Evolutionary conservation across 2,329 filamentous ascomycete species (phyloP).

Genomic region (Onygenales sp.): DNA sequence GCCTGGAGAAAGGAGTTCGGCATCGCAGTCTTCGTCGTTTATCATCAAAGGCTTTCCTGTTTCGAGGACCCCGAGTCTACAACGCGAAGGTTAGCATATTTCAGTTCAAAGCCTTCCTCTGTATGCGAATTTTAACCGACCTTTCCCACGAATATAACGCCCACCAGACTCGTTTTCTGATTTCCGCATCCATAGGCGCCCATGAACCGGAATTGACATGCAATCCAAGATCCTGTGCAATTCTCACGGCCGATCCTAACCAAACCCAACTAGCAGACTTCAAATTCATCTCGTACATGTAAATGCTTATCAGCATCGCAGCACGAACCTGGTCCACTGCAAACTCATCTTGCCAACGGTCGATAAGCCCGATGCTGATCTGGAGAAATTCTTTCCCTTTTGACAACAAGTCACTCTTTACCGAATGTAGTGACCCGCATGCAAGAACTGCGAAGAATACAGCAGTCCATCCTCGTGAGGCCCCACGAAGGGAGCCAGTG

Average conservation of each 20-base stretch:
- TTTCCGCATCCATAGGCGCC: conserved; percentile 69
- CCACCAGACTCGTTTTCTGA: conserved; percentile 88
- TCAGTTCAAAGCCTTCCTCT: background rate
- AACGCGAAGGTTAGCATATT: conserved; percentile 11
- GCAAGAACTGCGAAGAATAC: conserved; percentile 78
- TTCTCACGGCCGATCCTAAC: conserved; percentile 69
- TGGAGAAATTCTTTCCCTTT: conserved; percentile 61
- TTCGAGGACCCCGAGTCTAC: conserved; percentile 64
- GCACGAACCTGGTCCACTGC: conserved; percentile 66
- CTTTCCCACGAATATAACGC: conserved; percentile 83
- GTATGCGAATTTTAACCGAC: conserved; percentile 30
- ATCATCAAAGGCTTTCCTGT: conserved; percentile 73
- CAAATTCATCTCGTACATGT: conserved; percentile 75
- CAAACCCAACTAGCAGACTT: conserved; percentile 79
- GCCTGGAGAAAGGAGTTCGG: conserved; percentile 65
- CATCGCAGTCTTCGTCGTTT: conserved; percentile 80
- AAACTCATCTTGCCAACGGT: conserved; percentile 73
- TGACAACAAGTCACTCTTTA: conserved; percentile 46
- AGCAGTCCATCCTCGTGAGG: conserved; percentile 62
- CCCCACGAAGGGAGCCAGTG: conserved; percentile 48
- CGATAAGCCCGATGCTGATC: conserved; percentile 57
- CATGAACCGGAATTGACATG: conserved; percentile 66
- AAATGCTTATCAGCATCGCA: conserved; percentile 65
- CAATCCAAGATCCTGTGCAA: conserved; percentile 74
- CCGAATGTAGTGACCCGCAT: conserved; percentile 66